Base-by-base conservation (phyloP, 345 rosid species). In the Adansonia digitata region DNA sequence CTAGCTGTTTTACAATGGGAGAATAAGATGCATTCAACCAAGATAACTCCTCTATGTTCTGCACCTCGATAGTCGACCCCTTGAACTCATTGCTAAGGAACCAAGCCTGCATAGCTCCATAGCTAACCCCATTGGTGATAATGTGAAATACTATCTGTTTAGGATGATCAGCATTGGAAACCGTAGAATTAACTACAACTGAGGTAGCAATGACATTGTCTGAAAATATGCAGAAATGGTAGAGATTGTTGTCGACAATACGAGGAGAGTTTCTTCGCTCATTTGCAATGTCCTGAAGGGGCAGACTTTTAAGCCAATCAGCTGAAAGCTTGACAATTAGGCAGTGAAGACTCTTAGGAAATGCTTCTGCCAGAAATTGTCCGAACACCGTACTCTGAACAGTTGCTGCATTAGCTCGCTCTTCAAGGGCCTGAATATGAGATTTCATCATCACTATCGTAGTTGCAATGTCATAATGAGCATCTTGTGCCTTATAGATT, bases 381-480 rank as follows among this genome's bases (percentile, higher is more conserved):
- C 97, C 98, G 76, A 93, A 93, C 31, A 86, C 48, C 6, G 91
- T 84, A 79, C 94, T 90, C 79, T 96, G 98, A 81, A 86, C 86
- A 0, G 87, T 88, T 37, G 97, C 98, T 66, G 37, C 63, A 59
- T 59, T 59, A 15, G 63, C 63, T 59, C 97, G 94, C 79, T 88
- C 97, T 85, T 95, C 99, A 64, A 95, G 96, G 79, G 98, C 91
- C 82, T 90, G 63, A 29, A 59, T 59, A 59, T 27, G 63, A 73
- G 97, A 89, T 82, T 88, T 92, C 98, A 95, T 89, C 24, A 97
- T 95, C 83, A 86, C 86, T 78, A 95, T 84, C 45, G 97, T 89
- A 75, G 98, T 95, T 73, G 98, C 97, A 69, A 95, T 84, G 76
- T 95, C 99, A 56, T 93, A 95, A 77, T 95, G 99, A 20, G 92